Conservation (phyloP, 352 stramenopile species). For the Halophytophthora polymorphica region DNA sequence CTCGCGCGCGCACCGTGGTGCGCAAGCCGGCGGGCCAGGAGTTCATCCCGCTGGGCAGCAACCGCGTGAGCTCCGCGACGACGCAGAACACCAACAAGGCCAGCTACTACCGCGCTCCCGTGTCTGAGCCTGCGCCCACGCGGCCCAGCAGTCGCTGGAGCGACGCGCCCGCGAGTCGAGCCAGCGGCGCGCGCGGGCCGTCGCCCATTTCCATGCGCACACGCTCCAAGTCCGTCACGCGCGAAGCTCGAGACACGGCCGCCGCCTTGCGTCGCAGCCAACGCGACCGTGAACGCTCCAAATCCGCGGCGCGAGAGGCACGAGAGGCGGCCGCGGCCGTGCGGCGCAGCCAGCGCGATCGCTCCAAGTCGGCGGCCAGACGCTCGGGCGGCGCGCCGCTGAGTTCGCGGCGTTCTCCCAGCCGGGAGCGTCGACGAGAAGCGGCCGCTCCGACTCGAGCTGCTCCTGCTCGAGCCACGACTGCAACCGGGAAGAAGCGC, state of each 20-base stretch:
- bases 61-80: slow-evolving; percentile 6
- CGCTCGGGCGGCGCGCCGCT: slow-evolving; percentile 16
- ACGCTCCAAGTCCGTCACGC: slow-evolving; percentile 44
- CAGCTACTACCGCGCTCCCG: slow-evolving; percentile 22
- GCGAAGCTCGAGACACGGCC: slow-evolving; percentile 19
- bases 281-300: slow-evolving; percentile 22
- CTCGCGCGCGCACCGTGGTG: slow-evolving; percentile 23
- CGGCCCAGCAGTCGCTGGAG: background rate
- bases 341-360: slow-evolving; percentile 15
- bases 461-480: slow-evolving; percentile 6
- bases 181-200: slow-evolving; percentile 6
- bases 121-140: slow-evolving; percentile 7
- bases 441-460: background rate
- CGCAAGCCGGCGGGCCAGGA: slow-evolving; percentile 30
- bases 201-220: slow-evolving; percentile 25
- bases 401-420: slow-evolving; percentile 1
- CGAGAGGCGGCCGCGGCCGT: slow-evolving; percentile 19
- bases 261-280: slow-evolving; percentile 15
- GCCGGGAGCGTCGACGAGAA: background rate
- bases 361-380: slow-evolving; percentile 36
- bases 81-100: slow-evolving; percentile 41
- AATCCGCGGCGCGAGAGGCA: slow-evolving; percentile 27
- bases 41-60: slow-evolving; percentile 50
- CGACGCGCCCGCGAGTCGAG: background rate
- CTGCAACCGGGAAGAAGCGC: slow-evolving; percentile 14